Evolutionary conservation across 2,329 filamentous ascomycete genomes (phyloP).

Genomic region (Beauveria sp.): DNA sequence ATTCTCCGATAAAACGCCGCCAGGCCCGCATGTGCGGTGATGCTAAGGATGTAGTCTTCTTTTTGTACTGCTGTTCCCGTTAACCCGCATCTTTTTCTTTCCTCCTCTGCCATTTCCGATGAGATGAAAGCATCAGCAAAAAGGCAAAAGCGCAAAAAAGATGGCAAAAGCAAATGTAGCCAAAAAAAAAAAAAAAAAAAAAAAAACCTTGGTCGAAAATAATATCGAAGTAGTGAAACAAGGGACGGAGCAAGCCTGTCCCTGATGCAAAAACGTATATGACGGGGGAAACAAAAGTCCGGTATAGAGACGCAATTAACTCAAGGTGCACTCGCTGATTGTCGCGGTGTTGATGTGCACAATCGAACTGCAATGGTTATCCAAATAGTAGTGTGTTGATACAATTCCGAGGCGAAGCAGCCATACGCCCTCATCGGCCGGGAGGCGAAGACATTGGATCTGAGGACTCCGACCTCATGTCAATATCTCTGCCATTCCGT

Average conservation of each 20-base stretch:
- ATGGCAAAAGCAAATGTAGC: constrained; percentile 1
- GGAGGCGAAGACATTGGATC: constrained; percentile 50
- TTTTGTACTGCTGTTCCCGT: background rate
- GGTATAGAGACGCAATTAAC: background rate
- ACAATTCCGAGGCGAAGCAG: background rate
- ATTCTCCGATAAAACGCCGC: constrained; percentile 9
- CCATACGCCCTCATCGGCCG: background rate
- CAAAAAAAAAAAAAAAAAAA: background rate
- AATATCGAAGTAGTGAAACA: background rate
- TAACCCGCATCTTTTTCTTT: background rate
- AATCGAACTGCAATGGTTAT: constrained; percentile 1
- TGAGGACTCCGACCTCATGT: constrained; percentile 49
- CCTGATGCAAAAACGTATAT: constrained; percentile 8
- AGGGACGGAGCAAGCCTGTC: constrained; percentile 4
- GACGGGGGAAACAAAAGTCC: constrained; percentile 1
- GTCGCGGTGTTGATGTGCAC: background rate
- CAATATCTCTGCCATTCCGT: constrained; percentile 41
- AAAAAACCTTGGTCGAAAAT: background rate
- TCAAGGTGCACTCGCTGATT: background rate
- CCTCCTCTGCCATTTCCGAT: background rate
- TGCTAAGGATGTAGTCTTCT: constrained; percentile 7
- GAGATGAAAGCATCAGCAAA: background rate
- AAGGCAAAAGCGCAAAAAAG: background rate
- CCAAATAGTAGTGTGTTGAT: constrained; percentile 3
- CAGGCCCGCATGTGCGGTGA: constrained; percentile 9